Conservation (phyloP, 768 basidiomycete genomes). For the Exidia glandulosa region DNA sequence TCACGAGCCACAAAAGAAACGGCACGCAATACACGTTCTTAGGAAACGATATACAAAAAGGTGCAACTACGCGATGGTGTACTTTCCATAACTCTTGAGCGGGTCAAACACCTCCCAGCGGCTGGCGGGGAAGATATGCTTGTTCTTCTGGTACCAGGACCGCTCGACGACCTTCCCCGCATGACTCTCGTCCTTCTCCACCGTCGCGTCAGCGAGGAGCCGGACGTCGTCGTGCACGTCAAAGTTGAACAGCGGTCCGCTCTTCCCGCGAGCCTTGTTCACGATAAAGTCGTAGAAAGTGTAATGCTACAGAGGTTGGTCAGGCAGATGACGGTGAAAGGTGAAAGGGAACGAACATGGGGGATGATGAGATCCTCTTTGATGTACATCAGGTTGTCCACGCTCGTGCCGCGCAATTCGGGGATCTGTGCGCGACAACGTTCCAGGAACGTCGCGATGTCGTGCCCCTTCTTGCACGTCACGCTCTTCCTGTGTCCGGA, state of each 20-base stretch:
- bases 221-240: conserved; percentile 99
- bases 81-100: conserved; percentile 87
- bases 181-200: conserved; percentile 97
- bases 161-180: conserved; percentile 98
- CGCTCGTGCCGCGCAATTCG: conserved; percentile 78
- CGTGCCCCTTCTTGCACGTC: conserved; percentile 94
- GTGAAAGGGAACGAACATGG: conserved; percentile 44
- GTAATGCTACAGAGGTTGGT: conserved; percentile 55
- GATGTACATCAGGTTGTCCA: conserved; percentile 98
- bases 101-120: conserved; percentile 97
- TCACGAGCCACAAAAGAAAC: background rate
- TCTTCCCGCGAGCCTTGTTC: conserved; percentile 97
- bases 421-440: conserved; percentile 91
- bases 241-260: conserved; percentile 95
- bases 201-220: conserved; percentile 83
- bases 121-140: conserved; percentile 95
- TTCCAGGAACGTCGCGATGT: conserved; percentile 75
- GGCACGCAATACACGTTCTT: background rate
- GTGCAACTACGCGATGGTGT: conserved; percentile 50
- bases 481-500: conserved; percentile 93
- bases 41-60: background rate
- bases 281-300: conserved; percentile 98
- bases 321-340: background rate
- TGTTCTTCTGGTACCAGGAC: conserved; percentile 90
- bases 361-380: conserved; percentile 99